Evolutionary conservation across 192 early-diverging fungal species (phyloP), one percentile per base, ranked within the genome.

Genomic region (Piromyces finnis): DNA sequence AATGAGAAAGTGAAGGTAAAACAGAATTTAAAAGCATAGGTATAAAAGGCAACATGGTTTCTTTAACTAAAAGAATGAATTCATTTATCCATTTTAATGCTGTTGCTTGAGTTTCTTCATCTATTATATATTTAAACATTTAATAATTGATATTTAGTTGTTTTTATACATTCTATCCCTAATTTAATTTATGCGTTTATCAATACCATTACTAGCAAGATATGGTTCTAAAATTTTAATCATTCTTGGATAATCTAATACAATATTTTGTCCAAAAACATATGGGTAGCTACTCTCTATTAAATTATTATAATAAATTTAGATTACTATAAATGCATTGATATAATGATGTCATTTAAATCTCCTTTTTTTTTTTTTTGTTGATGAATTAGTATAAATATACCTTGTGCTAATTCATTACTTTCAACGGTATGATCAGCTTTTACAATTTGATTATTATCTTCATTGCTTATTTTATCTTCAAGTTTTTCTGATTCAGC

Each of bases 81-180:
- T 94, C 93, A 82, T 93, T 91, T 78, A 97, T 91, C 98, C 98
- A 68, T 68, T 89, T 87, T 27, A 99, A 84, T 2, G 96, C 95
- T 1, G 93, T 96, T 78, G 89, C 91, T 86, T 98, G 98, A 27
- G 95, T 96, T 80, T 98, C 96, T 84, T 96, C 88, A 81, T 91
- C 90, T 84, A 37, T 37, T 14, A 14, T 12, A 13, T 26, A 28
- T 29, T 28, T 32, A 32, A 3, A 32, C 9, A 32, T 32, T 32
- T 32, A 32, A 32, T 32, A n/a, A n/a, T n/a, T n/a, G n/a, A n/a
- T n/a, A n/a, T n/a, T n/a, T n/a, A n/a, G n/a, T n/a, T n/a, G n/a
- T n/a, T n/a, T n/a, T n/a, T n/a, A n/a, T n/a, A n/a, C n/a, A n/a
- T n/a, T n/a, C n/a, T n/a, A n/a, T n/a, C n/a, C n/a, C n/a, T n/a